Evolutionary conservation across 306 rosid species (phyloP).

Genomic region (Trifolium repens): DNA sequence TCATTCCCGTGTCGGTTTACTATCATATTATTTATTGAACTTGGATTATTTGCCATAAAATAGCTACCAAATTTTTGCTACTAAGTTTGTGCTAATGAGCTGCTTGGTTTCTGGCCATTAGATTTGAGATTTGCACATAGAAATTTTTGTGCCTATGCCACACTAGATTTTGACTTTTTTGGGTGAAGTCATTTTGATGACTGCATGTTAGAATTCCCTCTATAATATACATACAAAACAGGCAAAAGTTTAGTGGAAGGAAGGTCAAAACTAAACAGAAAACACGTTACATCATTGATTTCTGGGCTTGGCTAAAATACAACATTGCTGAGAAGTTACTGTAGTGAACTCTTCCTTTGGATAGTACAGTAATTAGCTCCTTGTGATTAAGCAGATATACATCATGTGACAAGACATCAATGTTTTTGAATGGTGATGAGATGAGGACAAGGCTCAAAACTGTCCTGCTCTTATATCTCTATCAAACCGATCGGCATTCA

Average conservation of each 20-base stretch:
- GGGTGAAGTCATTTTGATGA: too few species aligned
- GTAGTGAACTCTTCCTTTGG: constrained; percentile 32
- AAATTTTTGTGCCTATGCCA: too few species aligned
- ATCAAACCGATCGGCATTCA: constrained; percentile 85
- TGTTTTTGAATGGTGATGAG: constrained; percentile 18
- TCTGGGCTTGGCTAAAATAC: not conserved
- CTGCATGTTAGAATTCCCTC: too few species aligned
- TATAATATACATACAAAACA: constrained; percentile 26
- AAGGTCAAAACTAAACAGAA: constrained; percentile 36
- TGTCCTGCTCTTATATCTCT: constrained; percentile 90
- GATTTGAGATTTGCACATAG: too few species aligned
- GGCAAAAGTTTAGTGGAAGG: not conserved
- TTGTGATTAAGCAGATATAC: constrained; percentile 37
- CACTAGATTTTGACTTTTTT: too few species aligned
- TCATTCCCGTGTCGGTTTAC: too few species aligned
- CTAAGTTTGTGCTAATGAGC: too few species aligned
- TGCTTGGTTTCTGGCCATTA: too few species aligned
- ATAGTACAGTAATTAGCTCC: not conserved
- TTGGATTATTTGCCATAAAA: too few species aligned
- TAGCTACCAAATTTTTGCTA: too few species aligned
- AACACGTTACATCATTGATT: constrained; percentile 37
- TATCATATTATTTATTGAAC: too few species aligned
- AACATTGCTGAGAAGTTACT: constrained; percentile 11
- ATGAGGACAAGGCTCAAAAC: constrained; percentile 55
- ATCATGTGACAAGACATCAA: constrained; percentile 36